A percentile compares a stretch with the other conserved stretches of the same genome.
phyloP scores from a whole-genome alignment of 768 basidiomycete species.

The Amylocystis lapponica region DNA sequence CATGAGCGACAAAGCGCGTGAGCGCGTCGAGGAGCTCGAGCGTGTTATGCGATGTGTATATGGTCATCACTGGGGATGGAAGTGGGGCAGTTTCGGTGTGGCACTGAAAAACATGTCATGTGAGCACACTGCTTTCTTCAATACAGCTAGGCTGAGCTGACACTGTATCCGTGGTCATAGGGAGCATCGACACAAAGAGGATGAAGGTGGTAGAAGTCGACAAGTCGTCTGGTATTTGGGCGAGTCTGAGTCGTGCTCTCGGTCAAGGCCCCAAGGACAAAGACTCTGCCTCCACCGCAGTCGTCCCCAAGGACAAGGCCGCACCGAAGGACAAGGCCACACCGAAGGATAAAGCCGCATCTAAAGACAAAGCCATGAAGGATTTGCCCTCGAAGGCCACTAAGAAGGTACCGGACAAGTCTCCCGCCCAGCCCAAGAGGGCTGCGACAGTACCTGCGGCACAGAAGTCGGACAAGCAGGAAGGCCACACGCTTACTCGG shows the following conservation, averaged over 20 bases:
- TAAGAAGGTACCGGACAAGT: neutral
- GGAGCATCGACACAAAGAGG: constrained; percentile 19
- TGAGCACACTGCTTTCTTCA: constrained; percentile 32
- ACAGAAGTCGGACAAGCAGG: too few relatives aligned
- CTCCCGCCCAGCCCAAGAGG: neutral
- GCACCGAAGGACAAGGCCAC: neutral
- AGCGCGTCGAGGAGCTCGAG: constrained; percentile 64
- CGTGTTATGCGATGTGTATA: constrained; percentile 59
- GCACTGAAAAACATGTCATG: constrained; percentile 80
- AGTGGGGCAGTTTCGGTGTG: constrained; percentile 74
- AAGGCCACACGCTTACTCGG: too few relatives aligned
- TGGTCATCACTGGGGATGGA: constrained; percentile 68
- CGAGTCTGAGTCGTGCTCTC: constrained; percentile 13
- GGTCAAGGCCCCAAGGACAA: constrained; percentile 2
- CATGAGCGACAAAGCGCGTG: constrained; percentile 63
- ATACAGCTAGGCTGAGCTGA: neutral
- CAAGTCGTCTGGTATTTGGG: constrained; percentile 21
- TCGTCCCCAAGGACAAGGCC: constrained; percentile 2
- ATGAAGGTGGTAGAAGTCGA: constrained; percentile 19
- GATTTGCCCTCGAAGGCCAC: neutral
- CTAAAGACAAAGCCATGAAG: constrained; percentile 1
- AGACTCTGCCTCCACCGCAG: constrained; percentile 5
- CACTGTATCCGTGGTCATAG: constrained; percentile 2
- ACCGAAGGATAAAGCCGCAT: neutral
- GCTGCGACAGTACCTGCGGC: too few relatives aligned